Conservation (phyloP, 768 basidiomycete genomes). For the Russula sp. region DNA sequence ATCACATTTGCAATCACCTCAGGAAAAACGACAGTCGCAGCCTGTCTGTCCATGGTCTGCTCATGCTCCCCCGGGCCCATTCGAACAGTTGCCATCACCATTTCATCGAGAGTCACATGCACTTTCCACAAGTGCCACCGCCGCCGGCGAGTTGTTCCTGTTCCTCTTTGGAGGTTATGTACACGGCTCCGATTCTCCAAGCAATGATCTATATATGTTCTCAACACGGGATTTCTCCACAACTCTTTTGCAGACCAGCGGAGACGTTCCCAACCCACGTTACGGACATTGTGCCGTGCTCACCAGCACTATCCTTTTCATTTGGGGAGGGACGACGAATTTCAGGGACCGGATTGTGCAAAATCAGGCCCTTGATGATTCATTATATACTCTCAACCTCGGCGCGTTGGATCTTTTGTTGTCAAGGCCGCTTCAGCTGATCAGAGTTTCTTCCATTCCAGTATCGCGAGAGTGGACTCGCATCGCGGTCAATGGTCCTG, state of each 20-base stretch:
- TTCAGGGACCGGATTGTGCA: no score
- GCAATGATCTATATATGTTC: no score
- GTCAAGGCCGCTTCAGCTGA: not conserved
- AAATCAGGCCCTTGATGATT: constrained; percentile 83
- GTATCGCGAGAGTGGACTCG: constrained; percentile 95
- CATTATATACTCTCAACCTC: constrained; percentile 88
- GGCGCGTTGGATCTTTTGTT: constrained; percentile 49
- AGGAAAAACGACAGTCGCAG: no score
- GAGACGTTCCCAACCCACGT: no score
- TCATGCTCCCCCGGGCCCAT: no score
- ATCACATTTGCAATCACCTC: no score
- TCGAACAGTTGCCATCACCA: constrained; percentile 57
- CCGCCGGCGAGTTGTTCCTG: constrained; percentile 83
- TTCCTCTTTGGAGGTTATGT: constrained; percentile 97
- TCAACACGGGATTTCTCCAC: no score
- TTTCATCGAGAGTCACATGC: constrained; percentile 97
- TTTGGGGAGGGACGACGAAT: no score
- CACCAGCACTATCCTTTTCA: no score
- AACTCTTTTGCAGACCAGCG: no score
- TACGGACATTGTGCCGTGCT: no score
- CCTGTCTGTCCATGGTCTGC: no score
- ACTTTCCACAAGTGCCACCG: constrained; percentile 70
- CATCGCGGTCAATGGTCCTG: constrained; percentile 71
- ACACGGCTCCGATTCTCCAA: constrained; percentile 60
- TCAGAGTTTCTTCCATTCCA: constrained; percentile 35